Base-by-base conservation (phyloP, 1,284 basidiomycete species). In the Pseudozyma tsukubaensis region DNA sequence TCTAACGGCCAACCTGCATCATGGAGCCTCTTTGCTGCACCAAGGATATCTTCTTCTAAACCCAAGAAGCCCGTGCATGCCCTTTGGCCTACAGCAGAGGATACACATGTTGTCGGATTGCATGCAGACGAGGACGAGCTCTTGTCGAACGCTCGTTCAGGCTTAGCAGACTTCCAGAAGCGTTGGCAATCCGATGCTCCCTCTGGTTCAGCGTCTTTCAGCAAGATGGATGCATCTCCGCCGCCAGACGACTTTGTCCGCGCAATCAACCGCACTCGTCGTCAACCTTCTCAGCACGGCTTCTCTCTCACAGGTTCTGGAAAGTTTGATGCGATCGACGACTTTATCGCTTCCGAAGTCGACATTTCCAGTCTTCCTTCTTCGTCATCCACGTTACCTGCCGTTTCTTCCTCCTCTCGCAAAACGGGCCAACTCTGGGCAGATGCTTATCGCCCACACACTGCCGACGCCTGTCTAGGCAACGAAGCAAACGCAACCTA, bases 401-500 rank as follows among this genome's bases (percentile, higher is more conserved):
- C 5, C 18, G 16, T 57, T 9, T 51, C 50, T 11, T 37, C 40
- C 12, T 36, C 35, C 1, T 21, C 49, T 7, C 45, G 40, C 35
- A 50, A 24, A 12, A 13, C 9, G 1, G 47, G 59, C 4, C 64
- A 68, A 39, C 49, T 72, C 8, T 78, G 76, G 76, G 58, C 44
- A n/a, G 76, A 78, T 29, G 49, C 55, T 11, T 77, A 50, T 40
- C 62, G 71, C 7, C 78, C 78, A 3, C 55, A 34, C 16, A 13
- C 49, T 2, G 59, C 76, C 0, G n/a, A n/a, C 10, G 56, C 70
- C 4, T 67, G 69, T 19, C 29, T 77, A 1, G 73, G 65, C 42
- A 80, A 78, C 56, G 68, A 77, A 45, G 4, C 16, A 9, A 51
- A 45, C 12, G 76, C 78, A 7, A 8, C 19, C 11, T 75, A 70